Evolutionary conservation across 1,284 basidiomycete species (phyloP), one percentile per base, ranked within the genome.

Genomic region (Porogramme epimiltina): DNA sequence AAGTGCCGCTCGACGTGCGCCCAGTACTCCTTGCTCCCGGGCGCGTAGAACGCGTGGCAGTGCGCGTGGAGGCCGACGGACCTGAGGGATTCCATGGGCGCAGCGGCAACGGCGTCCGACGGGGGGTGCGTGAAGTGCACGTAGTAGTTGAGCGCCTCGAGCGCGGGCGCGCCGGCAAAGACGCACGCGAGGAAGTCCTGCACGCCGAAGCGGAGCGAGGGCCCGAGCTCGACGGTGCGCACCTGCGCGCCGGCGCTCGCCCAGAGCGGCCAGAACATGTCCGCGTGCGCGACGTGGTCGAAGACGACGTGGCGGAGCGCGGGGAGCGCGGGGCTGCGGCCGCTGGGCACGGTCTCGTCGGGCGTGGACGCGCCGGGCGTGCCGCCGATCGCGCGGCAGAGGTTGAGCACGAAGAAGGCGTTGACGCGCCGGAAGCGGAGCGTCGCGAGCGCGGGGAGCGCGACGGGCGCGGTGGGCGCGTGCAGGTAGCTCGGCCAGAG

Each of bases 121-220:
- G 62, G 79, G 74, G 81, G 46, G 62, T 77, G 54, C 1, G 81
- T 81, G 69, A 82, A 84, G 63, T 79, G 74, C 38, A 82, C 47
- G 63, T 78, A 77, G 62, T 82, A 85, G 64, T 84, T 79, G 59
- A 88, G 65, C 55, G 77, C 71, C 52, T 72, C 70, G 31, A 85
- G 71, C 37, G 67, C 70, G 0, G 75, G 68, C 60, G 82, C 84
- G 11, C 64, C 61, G 15, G 64, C 66, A 43, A 87, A 66, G 60
- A 84, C 74, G 19, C 66, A 52, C 3, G 75, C 62, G 50, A 84
- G 65, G 52, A 74, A 65, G 58, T 84, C 81, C 43, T 66, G 62
- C 50, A 76, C 66, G 47, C 74, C 68, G 66, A 85, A 85, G 49
- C 73, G 75, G 41, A 82, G 58, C 62, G 78, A 73, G 54, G 69